Percentiles rank a stretch among this genome's conserved stretches.
Conservation (phyloP, 2,329 filamentous ascomycete species). For the Pseudogymnoascus sp. region DNA sequence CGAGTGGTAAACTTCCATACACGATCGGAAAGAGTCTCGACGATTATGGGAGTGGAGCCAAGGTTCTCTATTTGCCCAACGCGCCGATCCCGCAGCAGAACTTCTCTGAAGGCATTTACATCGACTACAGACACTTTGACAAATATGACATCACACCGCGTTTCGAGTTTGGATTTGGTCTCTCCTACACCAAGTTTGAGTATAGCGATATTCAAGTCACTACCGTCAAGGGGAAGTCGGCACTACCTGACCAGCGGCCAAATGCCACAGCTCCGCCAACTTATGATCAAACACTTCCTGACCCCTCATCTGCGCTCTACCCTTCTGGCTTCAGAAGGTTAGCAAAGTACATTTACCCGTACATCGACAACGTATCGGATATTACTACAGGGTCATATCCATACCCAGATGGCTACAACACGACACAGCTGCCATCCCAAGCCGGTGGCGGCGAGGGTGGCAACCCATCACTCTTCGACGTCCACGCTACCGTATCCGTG, state of each 20-base stretch:
- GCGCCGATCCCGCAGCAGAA: conserved; percentile 77
- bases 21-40: conserved; percentile 68
- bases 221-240: conserved; percentile 31
- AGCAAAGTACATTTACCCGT: conserved; percentile 61
- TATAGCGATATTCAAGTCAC: conserved; percentile 42
- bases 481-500: conserved; percentile 46
- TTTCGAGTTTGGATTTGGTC: conserved; percentile 79
- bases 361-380: conserved; percentile 31
- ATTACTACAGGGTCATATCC: conserved; percentile 35
- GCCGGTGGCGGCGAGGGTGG: conserved; percentile 58
- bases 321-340: conserved; percentile 49
- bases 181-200: conserved; percentile 60
- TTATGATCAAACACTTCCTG: conserved; percentile 44
- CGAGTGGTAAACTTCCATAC: conserved; percentile 78
- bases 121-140: conserved; percentile 89
- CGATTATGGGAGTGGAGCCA: conserved; percentile 69
- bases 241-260: conserved; percentile 27
- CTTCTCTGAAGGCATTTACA: conserved; percentile 74
- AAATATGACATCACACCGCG: conserved; percentile 65
- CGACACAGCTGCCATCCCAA: conserved; percentile 39
- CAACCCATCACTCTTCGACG: conserved; percentile 48
- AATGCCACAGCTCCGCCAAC: conserved; percentile 38
- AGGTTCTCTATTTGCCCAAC: conserved; percentile 64
- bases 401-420: conserved; percentile 41
- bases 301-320: conserved; percentile 45